phyloP scores from a whole-genome alignment of 257 asterid species.

The Solanum pennellii region DNA sequence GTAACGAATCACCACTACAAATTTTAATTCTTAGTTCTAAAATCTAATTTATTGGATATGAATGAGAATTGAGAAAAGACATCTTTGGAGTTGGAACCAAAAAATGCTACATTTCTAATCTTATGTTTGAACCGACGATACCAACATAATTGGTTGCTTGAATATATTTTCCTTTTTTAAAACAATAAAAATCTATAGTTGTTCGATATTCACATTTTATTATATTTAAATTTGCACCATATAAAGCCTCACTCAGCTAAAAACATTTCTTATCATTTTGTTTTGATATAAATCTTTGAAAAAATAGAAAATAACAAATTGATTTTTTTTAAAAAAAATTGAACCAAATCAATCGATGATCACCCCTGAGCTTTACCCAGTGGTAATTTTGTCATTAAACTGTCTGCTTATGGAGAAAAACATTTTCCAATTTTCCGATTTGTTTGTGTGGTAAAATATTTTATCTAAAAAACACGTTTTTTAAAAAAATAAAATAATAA shows the following conservation, averaged over 20 bases:
- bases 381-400: background rate
- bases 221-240: too few relatives aligned
- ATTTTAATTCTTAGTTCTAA: background rate
- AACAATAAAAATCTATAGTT: fast-evolving
- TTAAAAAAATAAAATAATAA: too few relatives aligned
- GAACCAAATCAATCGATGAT: background rate
- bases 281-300: too few relatives aligned
- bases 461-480: too few relatives aligned
- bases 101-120: background rate
- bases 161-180: too few relatives aligned
- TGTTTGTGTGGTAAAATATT: background rate
- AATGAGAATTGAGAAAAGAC: background rate
- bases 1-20: too few relatives aligned
- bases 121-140: background rate
- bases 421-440: too few relatives aligned
- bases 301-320: too few relatives aligned
- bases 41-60: background rate
- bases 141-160: background rate
- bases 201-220: too few relatives aligned
- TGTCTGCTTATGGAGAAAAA: background rate
- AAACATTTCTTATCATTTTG: fast-evolving
- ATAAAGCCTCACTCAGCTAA: too few relatives aligned
- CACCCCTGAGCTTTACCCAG: background rate
- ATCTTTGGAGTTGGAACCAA: background rate
- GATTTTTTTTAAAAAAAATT: too few relatives aligned